A percentile compares a stretch with the other conserved stretches of the same genome.
Conservation (phyloP, 2,329 filamentous ascomycete genomes). For the Alternaria dauci region DNA sequence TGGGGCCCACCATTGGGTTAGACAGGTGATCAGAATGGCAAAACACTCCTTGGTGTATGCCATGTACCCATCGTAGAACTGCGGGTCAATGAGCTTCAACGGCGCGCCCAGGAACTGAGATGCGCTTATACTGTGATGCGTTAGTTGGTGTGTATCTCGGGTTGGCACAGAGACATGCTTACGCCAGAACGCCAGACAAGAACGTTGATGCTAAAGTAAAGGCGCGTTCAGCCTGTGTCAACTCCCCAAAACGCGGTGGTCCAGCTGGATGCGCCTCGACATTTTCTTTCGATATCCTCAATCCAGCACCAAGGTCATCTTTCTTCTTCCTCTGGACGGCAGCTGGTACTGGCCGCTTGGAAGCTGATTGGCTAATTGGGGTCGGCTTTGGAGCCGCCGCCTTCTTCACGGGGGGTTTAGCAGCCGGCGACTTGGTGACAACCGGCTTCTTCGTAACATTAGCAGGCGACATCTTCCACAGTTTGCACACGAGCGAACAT, state of each 20-base stretch:
- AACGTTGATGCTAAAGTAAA: slow-evolving; percentile 61
- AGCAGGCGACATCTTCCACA: slow-evolving; percentile 31
- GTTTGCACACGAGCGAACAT: slow-evolving; percentile 8
- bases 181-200: slow-evolving; percentile 59
- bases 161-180: slow-evolving; percentile 24
- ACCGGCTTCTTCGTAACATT: slow-evolving; percentile 38
- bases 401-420: slow-evolving; percentile 7
- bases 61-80: slow-evolving; percentile 87
- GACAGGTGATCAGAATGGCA: slow-evolving; percentile 76
- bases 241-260: slow-evolving; percentile 55
- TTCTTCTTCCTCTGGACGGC: slow-evolving; percentile 45
- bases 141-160: slow-evolving; percentile 20
- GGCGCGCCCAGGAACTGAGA: slow-evolving; percentile 81
- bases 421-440: slow-evolving; percentile 9
- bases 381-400: slow-evolving; percentile 2
- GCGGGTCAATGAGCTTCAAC: slow-evolving; percentile 77
- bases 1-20: slow-evolving; percentile 89
- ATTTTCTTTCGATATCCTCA: slow-evolving; percentile 54
- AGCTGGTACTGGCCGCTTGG: slow-evolving; percentile 21
- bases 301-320: slow-evolving; percentile 53
- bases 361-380: slow-evolving; percentile 21
- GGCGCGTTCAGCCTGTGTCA: slow-evolving; percentile 59
- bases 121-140: slow-evolving; percentile 58
- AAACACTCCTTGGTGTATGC: slow-evolving; percentile 86
- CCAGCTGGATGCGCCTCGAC: slow-evolving; percentile 55